Conservation (phyloP, 2,329 filamentous ascomycete species). For the Lojkania enalia region DNA sequence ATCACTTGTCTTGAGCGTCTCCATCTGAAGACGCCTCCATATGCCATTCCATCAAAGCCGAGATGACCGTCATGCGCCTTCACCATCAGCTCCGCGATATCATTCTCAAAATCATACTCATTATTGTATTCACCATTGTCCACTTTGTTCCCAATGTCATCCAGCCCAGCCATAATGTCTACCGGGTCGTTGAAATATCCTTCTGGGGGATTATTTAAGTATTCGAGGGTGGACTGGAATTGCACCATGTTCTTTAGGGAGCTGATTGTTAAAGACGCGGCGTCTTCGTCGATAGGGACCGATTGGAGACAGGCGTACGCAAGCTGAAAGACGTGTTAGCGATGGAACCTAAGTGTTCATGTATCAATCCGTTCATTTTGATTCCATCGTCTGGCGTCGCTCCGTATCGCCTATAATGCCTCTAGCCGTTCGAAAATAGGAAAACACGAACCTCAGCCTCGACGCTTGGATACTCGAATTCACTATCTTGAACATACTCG, state of each 20-base stretch:
- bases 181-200: slow-evolving; percentile 44
- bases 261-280: slow-evolving; percentile 31
- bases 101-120: slow-evolving; percentile 49
- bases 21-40: slow-evolving; percentile 42
- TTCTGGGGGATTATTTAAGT: slow-evolving; percentile 44
- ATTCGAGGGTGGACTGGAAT: slow-evolving; percentile 47
- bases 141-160: slow-evolving; percentile 40
- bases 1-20: slow-evolving; percentile 33
- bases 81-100: slow-evolving; percentile 34
- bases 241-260: slow-evolving; percentile 41
- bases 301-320: slow-evolving; percentile 43
- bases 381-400: no score
- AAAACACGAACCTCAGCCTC: slow-evolving; percentile 31
- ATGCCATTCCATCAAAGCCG: slow-evolving; percentile 41
- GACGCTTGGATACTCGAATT: slow-evolving; percentile 23
- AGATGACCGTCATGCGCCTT: slow-evolving; percentile 44
- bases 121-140: slow-evolving; percentile 38
- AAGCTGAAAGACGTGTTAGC: slow-evolving; percentile 21
- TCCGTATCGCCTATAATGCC: no score
- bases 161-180: slow-evolving; percentile 43
- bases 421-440: no score
- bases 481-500: slow-evolving; percentile 17
- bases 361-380: no score
- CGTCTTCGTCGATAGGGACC: slow-evolving; percentile 35
- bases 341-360: no score